phyloP scores from a whole-genome alignment of 306 rosid genomes.

The Neltuma alba region DNA sequence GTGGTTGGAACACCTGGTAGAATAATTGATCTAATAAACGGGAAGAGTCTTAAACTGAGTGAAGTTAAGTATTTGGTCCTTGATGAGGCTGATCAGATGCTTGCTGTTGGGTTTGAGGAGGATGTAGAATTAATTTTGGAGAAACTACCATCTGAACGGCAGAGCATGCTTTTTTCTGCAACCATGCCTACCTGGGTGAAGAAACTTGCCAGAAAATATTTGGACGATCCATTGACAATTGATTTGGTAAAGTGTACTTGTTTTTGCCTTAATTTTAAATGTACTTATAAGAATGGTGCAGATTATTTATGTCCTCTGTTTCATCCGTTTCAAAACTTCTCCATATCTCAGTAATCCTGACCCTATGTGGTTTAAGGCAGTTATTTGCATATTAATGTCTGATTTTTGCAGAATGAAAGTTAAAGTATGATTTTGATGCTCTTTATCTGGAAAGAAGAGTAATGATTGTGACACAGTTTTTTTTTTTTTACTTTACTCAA shows the following conservation, averaged over 20 bases:
- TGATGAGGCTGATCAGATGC: conserved; percentile 99
- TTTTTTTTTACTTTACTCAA: no score
- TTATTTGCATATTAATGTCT: neutral
- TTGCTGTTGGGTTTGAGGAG: conserved; percentile 99
- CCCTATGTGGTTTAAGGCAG: neutral
- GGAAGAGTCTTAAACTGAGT: conserved; percentile 76
- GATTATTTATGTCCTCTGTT: neutral
- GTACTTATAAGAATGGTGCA: neutral
- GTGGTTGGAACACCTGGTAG: conserved; percentile 99
- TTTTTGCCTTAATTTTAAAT: neutral
- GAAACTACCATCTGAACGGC: conserved; percentile 75
- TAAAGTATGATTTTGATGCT: conserved; percentile 19
- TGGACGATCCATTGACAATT: conserved; percentile 88
- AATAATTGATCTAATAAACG: conserved; percentile 85
- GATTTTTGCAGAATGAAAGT: conserved; percentile 9
- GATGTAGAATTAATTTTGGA: conserved; percentile 90
- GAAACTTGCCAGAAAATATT: conserved; percentile 80
- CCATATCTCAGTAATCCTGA: neutral
- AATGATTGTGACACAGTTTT: conserved; percentile 13
- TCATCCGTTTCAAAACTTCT: neutral
- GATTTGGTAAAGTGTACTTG: conserved; percentile 79
- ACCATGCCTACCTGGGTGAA: conserved; percentile 97
- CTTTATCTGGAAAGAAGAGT: conserved; percentile 19
- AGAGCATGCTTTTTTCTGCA: conserved; percentile 99
- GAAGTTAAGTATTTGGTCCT: conserved; percentile 89